Evolutionary conservation across 805 yeast genomes (phyloP).

Genomic region (Ogataea polymorpha): DNA sequence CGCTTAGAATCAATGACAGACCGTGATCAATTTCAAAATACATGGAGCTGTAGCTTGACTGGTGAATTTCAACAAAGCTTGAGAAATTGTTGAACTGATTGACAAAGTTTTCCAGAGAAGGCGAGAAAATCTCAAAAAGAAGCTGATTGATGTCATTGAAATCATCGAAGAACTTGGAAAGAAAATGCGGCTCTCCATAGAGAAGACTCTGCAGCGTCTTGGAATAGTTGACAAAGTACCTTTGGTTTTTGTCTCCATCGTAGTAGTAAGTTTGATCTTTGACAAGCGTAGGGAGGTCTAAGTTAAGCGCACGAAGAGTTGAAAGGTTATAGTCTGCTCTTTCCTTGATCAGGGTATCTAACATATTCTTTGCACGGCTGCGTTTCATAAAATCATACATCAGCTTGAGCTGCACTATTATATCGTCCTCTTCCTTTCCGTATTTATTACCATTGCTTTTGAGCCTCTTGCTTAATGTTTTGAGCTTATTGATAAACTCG

Average conservation of each 20-base stretch:
- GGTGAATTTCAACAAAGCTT: slow-evolving; percentile 38
- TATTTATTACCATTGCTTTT: slow-evolving; percentile 34
- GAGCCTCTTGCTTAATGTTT: slow-evolving; percentile 35
- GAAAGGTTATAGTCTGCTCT: slow-evolving; percentile 41
- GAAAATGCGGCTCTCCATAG: slow-evolving; percentile 19
- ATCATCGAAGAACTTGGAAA: slow-evolving; percentile 34
- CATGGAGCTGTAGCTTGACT: slow-evolving; percentile 48
- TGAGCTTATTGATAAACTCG: slow-evolving; percentile 45
- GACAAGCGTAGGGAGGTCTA: slow-evolving; percentile 30
- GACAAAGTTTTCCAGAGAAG: slow-evolving; percentile 38
- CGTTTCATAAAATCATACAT: slow-evolving; percentile 46
- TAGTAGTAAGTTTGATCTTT: slow-evolving; percentile 32
- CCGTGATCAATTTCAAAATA: slow-evolving; percentile 49
- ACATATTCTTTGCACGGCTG: slow-evolving; percentile 27
- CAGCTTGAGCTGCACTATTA: slow-evolving; percentile 35
- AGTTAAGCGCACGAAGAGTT: slow-evolving; percentile 44
- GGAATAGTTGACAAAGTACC: slow-evolving; percentile 20
- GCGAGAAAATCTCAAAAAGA: slow-evolving; percentile 59
- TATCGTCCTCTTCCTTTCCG: slow-evolving; percentile 35
- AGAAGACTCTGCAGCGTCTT: slow-evolving; percentile 11
- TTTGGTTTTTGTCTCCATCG: slow-evolving; percentile 23
- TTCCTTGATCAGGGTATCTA: slow-evolving; percentile 39
- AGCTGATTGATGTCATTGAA: slow-evolving; percentile 38
- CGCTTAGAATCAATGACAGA: slow-evolving; percentile 12
- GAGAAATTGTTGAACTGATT: slow-evolving; percentile 38